These are phyloP conservation scores for Mycena vitilis DNA, from an alignment of 768 basidiomycete genomes.

Conservation along the genomic window DNA sequence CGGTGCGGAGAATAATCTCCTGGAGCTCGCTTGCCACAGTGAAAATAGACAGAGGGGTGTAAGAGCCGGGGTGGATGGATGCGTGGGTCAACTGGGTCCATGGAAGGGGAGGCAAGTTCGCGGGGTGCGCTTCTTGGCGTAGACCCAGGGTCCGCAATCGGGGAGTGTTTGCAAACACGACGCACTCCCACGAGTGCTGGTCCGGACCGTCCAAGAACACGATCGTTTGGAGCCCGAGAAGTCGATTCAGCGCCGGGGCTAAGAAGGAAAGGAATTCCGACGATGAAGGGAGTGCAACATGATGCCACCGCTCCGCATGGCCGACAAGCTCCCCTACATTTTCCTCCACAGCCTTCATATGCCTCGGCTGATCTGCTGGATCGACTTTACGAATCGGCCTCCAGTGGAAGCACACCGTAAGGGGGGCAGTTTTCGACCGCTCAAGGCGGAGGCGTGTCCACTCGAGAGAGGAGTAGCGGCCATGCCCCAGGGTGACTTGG, in stretches of 20 bases:
- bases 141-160: background rate
- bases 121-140: background rate
- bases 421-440: constrained; percentile 1
- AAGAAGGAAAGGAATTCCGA: background rate
- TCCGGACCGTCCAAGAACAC: no score
- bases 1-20: no score
- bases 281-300: background rate
- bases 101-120: background rate
- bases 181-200: no score
- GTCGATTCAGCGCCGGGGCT: background rate
- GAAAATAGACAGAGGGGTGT: no score
- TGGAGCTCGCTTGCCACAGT: no score
- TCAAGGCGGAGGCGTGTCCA: background rate
- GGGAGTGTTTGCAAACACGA: background rate
- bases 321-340: background rate
- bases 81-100: background rate
- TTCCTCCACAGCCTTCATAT: background rate
- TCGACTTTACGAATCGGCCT: no score
- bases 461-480: background rate
- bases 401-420: background rate
- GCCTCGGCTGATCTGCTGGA: background rate
- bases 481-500: background rate
- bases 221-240: background rate
- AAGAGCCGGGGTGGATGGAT: background rate
- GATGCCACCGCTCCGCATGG: constrained; percentile 14